Evolutionary conservation across 179 eudicot species (phyloP).

Genomic region (Heliamphora pulchella): DNA sequence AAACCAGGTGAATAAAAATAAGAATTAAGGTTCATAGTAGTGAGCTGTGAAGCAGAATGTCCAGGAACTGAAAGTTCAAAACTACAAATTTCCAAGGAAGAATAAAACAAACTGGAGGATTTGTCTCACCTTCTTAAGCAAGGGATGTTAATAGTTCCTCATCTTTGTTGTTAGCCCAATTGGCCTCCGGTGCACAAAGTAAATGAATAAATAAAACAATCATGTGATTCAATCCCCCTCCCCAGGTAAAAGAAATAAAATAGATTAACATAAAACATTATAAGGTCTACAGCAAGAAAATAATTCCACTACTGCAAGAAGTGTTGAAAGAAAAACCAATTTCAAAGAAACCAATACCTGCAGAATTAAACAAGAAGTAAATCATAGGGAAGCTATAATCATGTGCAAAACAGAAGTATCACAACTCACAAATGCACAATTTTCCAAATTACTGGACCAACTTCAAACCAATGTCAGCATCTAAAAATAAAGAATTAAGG

Average conservation of each 20-base stretch:
- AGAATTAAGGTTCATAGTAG: background rate
- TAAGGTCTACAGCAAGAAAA: background rate
- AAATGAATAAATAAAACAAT: background rate
- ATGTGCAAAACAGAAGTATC: background rate
- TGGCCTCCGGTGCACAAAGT: background rate
- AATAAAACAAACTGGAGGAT: background rate
- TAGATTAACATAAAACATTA: background rate
- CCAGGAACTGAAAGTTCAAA: background rate
- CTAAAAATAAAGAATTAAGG: background rate
- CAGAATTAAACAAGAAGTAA: background rate
- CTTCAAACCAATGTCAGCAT: conserved; percentile 10
- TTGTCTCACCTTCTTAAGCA: background rate
- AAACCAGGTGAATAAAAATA: background rate
- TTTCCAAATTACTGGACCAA: background rate
- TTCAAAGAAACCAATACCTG: background rate
- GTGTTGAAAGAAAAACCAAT: background rate
- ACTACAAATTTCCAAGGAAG: background rate
- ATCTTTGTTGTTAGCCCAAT: background rate
- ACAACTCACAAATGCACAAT: conserved; percentile 3
- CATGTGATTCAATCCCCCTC: background rate
- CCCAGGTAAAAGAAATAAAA: background rate
- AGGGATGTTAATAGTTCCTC: background rate
- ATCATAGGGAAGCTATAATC: background rate
- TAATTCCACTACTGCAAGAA: conserved; percentile 2
- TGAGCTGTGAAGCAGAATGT: background rate